phyloP scores from a whole-genome alignment of 805 yeast genomes.

The Pichia heedii region DNA sequence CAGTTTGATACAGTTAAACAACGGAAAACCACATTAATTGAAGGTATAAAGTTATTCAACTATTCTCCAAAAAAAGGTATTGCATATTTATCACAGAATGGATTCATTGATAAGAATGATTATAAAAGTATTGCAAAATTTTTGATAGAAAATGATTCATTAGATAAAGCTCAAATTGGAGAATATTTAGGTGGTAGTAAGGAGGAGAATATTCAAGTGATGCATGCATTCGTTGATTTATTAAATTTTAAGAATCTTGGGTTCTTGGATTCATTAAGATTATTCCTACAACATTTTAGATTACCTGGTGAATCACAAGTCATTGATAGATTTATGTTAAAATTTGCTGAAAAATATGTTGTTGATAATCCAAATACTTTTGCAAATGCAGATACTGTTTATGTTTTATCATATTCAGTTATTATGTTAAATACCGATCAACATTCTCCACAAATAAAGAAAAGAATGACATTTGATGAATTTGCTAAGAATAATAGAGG shows the following conservation, averaged over 20 bases:
- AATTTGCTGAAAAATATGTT: constrained; percentile 87
- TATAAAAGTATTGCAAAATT: constrained; percentile 71
- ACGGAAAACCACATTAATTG: constrained; percentile 71
- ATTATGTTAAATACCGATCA: constrained; percentile 91
- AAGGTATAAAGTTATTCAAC: constrained; percentile 72
- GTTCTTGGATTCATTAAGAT: constrained; percentile 81
- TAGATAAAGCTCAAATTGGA: constrained; percentile 80
- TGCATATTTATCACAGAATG: constrained; percentile 46
- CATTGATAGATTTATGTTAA: constrained; percentile 92
- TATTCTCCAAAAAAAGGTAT: constrained; percentile 80
- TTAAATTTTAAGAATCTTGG: constrained; percentile 64
- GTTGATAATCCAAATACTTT: constrained; percentile 84
- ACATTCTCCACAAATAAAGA: constrained; percentile 80
- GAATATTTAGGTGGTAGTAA: constrained; percentile 89
- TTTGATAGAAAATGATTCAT: constrained; percentile 54
- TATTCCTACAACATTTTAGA: constrained; percentile 78
- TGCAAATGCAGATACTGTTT: constrained; percentile 90
- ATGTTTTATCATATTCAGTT: constrained; percentile 84
- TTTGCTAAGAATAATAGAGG: constrained; percentile 84
- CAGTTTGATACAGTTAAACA: constrained; percentile 82
- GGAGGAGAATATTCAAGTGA: constrained; percentile 63
- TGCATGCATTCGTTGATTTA: constrained; percentile 89
- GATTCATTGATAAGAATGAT: constrained; percentile 51
- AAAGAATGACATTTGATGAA: constrained; percentile 80
- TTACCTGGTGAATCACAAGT: constrained; percentile 98